Evolutionary conservation across 2,329 filamentous ascomycete genomes (phyloP).

Genomic region (Alternaria triticina): DNA sequence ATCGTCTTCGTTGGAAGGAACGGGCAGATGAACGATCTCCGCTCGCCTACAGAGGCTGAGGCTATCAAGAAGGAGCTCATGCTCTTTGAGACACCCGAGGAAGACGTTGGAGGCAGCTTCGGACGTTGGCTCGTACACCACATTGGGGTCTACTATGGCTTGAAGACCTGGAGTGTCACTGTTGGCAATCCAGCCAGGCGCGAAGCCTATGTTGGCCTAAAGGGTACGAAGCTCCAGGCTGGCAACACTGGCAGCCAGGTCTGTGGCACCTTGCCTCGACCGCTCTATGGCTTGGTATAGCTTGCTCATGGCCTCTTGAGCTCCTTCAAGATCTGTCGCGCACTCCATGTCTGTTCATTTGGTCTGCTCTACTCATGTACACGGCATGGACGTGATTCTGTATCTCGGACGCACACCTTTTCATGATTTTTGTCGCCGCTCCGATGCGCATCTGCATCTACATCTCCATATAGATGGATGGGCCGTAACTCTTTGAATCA

Average conservation of each 20-base stretch:
- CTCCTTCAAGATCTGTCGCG: not conserved
- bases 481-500: not conserved
- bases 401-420: not conserved
- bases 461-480: not conserved
- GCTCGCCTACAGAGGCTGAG: slow-evolving; percentile 57
- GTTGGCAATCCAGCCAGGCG: slow-evolving; percentile 72
- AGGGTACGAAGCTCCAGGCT: slow-evolving; percentile 51
- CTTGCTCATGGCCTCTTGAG: not conserved
- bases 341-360: not conserved
- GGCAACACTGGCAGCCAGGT: slow-evolving; percentile 14
- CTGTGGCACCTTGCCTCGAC: slow-evolving; percentile 40
- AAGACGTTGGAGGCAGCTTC: slow-evolving; percentile 79
- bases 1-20: slow-evolving; percentile 86
- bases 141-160: slow-evolving; percentile 89
- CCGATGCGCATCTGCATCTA: not conserved
- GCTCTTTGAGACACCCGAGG: slow-evolving; percentile 79
- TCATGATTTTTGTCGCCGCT: not conserved
- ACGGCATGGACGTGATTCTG: not conserved
- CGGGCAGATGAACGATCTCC: slow-evolving; percentile 67
- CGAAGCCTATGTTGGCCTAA: slow-evolving; percentile 83
- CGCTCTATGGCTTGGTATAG: slow-evolving; percentile 46
- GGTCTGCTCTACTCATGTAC: not conserved
- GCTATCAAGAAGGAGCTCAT: slow-evolving; percentile 68
- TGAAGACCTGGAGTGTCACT: slow-evolving; percentile 81
- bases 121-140: slow-evolving; percentile 93